Base-by-base conservation (phyloP, 2,329 filamentous ascomycete genomes). In the Lachnellula cervina region DNA sequence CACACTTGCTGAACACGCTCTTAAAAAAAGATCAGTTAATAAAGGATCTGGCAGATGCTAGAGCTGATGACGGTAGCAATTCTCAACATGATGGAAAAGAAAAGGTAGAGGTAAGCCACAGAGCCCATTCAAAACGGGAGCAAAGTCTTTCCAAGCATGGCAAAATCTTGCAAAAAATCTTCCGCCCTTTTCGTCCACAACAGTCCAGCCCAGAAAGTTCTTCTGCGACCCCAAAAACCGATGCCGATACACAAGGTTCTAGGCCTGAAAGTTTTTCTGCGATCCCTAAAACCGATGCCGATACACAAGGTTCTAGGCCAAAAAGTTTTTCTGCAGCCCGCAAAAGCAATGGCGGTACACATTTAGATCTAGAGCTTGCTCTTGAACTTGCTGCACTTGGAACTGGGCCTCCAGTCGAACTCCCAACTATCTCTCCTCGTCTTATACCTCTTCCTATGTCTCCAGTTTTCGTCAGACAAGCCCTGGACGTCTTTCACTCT, bases 1-100 rank as follows among this genome's bases (percentile, higher is more conserved):
- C 77, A 47, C 82, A 86, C 65, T 76, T 86, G 23, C 76, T 86
- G 61, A 76, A 82, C 42, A 78, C 80, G 45, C 74, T 86, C 17
- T 73, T 86, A 46, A 77, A 79, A 59, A 85, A 85, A 67, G 82
- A 86, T 58, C 79, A 79, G 68, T 72, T 84, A 52, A 77, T 79
- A 53, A 80, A 80, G 67, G 76, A 81, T 56, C 70, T 77, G 34
- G 79, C 54, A 19, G 49, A 55, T 37, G 79, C 54, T 28, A 51
- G 61, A 51, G 34, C 38, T 48, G 49, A 40, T 38, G 28, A 49
- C 14, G 35, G 34, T 7, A 45, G 40, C 37, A 46, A 40, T 14
- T 21, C 34, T 19, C 14, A 52, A 38, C 19, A 50, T 32, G 48
- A 56, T 11, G 57, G 51, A 32, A 49, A 32, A 43, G 45, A 21